Evolutionary conservation across 225 moss, liverwort and hornwort genomes (phyloP), one percentile per base, ranked within the genome.

Genomic region (Polytrichum formosum): DNA sequence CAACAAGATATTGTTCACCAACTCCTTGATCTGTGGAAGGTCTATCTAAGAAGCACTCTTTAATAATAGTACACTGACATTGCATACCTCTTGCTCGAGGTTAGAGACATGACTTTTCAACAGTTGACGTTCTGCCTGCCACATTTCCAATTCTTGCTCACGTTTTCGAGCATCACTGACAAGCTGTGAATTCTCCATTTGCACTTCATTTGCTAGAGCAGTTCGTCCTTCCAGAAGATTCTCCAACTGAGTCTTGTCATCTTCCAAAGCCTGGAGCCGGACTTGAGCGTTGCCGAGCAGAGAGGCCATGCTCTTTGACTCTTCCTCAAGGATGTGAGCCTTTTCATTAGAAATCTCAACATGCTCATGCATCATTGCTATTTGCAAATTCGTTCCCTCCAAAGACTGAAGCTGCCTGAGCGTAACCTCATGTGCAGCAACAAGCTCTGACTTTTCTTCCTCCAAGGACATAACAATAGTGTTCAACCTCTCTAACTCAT

Each of bases 341-440:
- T 73, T 76, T 59, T 73, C 76, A 73, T 28, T 59, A 35, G 64
- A 76, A 46, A 79, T 35, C 67, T 70, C 58, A 20, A 73, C 67
- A 54, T 46, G 53, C 23, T 79, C 78, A 55, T 78, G 78, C 28
- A 70, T 64, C 73, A 26, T 76, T 46, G 59, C 18, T 26, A 70
- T 63, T 55, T 67, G 79, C 63, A 58, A 60, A 28, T 79, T 76
- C 25, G 70, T 67, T 70, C 70, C 78, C 73, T 78, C 72, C 66
- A 78, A 53, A 5, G 55, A 63, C 73, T 70, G 54, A 26, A 82
- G 68, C 33, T 56, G 82, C 26, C 19, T 72, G n/a, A 62, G 72
- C 23, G 31, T 66, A 21, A 56, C 58, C 61, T 78, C 73, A 56
- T 73, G 66, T 17, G 35, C 64, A 53, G 64, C 18, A 54, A 65